A percentile compares a stretch with the other conserved stretches of the same genome.
Evolutionary conservation across 2,329 filamentous ascomycete genomes (phyloP).

Genomic region (Aspergillus candidus): DNA sequence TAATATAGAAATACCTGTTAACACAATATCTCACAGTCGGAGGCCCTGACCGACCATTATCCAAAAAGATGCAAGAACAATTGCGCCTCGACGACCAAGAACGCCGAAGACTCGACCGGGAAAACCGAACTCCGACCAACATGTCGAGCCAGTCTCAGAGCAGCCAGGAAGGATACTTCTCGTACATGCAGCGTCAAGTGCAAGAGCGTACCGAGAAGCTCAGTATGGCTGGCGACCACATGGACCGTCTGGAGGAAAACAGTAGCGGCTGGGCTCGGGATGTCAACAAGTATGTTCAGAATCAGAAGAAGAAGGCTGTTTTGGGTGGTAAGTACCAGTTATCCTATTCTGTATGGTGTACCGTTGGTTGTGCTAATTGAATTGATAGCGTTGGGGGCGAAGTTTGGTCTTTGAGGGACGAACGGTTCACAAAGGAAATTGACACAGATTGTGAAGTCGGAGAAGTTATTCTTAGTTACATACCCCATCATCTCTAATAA

Average conservation of each 20-base stretch:
- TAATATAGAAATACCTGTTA: neutral
- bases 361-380: constrained; percentile 2
- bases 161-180: constrained; percentile 61
- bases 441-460: too few species aligned
- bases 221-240: constrained; percentile 72
- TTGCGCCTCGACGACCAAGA: constrained; percentile 67
- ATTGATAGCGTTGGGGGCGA: constrained; percentile 33
- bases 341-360: neutral
- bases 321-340: constrained; percentile 51
- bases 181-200: constrained; percentile 79
- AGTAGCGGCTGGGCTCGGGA: constrained; percentile 81
- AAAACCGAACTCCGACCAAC: constrained; percentile 30
- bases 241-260: constrained; percentile 74
- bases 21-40: constrained; percentile 49
- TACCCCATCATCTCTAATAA: constrained; percentile 1
- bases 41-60: constrained; percentile 78
- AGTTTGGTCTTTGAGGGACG: constrained; percentile 36
- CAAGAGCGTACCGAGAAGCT: constrained; percentile 88
- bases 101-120: constrained; percentile 30
- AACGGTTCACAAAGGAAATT: neutral
- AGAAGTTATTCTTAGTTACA: neutral
- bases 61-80: constrained; percentile 80
- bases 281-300: constrained; percentile 76
- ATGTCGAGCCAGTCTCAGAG: constrained; percentile 18
- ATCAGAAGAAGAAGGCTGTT: constrained; percentile 81